A percentile compares a stretch with the other conserved stretches of the same genome.
Conservation (phyloP, 192 early-diverging fungal genomes). For the Spizellomyces sp. region DNA sequence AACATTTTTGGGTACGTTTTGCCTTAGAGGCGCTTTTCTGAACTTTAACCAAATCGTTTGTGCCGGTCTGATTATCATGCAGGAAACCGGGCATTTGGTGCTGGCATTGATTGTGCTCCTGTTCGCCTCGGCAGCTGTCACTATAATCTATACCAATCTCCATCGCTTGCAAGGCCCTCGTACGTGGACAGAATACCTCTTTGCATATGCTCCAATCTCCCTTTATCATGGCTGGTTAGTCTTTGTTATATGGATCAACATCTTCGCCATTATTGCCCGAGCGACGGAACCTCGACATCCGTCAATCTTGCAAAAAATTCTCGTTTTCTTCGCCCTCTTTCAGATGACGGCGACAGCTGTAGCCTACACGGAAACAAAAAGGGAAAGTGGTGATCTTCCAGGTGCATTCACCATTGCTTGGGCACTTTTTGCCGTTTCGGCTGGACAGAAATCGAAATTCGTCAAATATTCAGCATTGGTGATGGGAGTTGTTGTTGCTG, state of each 20-base stretch:
- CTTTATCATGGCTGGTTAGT: constrained; percentile 66
- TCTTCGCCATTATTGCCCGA: constrained; percentile 44
- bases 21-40: background rate
- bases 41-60: background rate
- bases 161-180: constrained; percentile 28
- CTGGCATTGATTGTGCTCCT: constrained; percentile 55
- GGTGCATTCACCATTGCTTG: constrained; percentile 64
- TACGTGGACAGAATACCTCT: constrained; percentile 45
- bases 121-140: constrained; percentile 55
- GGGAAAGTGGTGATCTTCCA: constrained; percentile 54
- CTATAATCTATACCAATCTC: constrained; percentile 47
- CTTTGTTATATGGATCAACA: constrained; percentile 56
- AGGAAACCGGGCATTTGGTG: constrained; percentile 50
- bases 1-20: constrained; percentile 57
- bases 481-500: too few relatives aligned
- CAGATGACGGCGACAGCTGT: constrained; percentile 58
- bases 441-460: too few relatives aligned
- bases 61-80: background rate
- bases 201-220: constrained; percentile 63
- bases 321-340: constrained; percentile 50
- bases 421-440: background rate
- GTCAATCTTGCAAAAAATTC: constrained; percentile 14
- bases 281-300: background rate
- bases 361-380: constrained; percentile 54
- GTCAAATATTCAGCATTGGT: too few relatives aligned